Evolutionary conservation across 2,329 filamentous ascomycete genomes (phyloP).

Genomic region (Talaromyces sp.): DNA sequence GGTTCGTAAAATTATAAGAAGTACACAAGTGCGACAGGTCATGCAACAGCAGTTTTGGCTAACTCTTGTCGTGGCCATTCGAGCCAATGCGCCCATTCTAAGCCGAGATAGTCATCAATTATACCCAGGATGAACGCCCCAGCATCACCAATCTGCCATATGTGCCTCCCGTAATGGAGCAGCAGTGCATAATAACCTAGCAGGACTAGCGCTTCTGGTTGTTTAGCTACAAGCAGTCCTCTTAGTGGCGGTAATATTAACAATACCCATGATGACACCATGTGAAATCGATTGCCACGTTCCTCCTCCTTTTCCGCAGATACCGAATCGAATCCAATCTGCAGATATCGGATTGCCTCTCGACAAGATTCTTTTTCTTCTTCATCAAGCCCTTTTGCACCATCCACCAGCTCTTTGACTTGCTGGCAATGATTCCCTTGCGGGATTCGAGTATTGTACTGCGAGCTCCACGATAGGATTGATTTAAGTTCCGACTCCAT

Average conservation of each 20-base stretch:
- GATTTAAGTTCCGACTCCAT: conserved; percentile 12
- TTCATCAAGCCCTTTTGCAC: neutral
- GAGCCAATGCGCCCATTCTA: conserved; percentile 6
- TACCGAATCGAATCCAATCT: conserved; percentile 13
- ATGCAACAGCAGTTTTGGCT: neutral
- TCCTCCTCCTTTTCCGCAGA: conserved; percentile 7
- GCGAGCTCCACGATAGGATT: conserved; percentile 4
- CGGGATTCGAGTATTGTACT: neutral
- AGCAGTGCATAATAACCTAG: conserved; percentile 11
- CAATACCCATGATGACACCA: conserved; percentile 7
- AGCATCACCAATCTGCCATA: conserved; percentile 14
- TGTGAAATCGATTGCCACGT: conserved; percentile 7
- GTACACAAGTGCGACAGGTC: neutral
- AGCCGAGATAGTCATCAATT: conserved; percentile 10
- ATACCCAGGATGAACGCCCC: conserved; percentile 10
- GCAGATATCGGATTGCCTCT: conserved; percentile 7
- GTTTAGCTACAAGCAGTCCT: conserved; percentile 7
- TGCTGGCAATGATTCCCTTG: conserved; percentile 13
- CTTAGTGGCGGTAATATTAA: neutral
- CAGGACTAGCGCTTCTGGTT: conserved; percentile 6
- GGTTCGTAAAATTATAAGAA: neutral
- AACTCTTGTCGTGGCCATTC: conserved; percentile 5
- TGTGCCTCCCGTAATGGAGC: conserved; percentile 1
- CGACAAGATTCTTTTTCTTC: conserved; percentile 14
- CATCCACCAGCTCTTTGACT: neutral